Base-by-base conservation (phyloP, 768 basidiomycete genomes). In the Filobasidium floriforme region DNA sequence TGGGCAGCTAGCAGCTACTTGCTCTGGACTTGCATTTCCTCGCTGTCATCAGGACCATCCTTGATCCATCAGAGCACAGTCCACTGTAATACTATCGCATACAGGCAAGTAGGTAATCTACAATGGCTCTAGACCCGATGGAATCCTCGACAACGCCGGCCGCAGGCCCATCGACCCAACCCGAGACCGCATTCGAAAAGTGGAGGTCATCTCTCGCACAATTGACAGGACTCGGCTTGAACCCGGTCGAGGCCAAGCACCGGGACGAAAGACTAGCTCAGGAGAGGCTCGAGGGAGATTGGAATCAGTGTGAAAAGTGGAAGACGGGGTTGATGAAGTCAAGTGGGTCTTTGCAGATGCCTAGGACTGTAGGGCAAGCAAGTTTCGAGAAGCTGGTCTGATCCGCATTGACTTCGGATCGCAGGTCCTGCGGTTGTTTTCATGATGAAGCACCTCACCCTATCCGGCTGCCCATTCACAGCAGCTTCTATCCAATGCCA, bases 371-470 rank as follows among this genome's bases (percentile, higher is more conserved):
- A 15, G 46, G 3, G 6, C 3, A 49, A 14, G 46, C 5, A 6
- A 22, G 3, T 22, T 49, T 49, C 12, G 22, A 5, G 14, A 49
- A 49, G 18, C 18, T 49, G 2, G 4, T 5, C 15, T 49, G 15
- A 18, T 49, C 22, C 46, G 46, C 46, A 49, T 49, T 49, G 5
- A 44, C 46, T 5, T 49, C 12, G 5, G 46, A 49, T 49, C 7
- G 15, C 70, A 96, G 93, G 91, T 75, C 92, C 92, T 12, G 81
- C 86, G 2, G 84, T 97, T 1, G 84, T 87, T 10, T 96, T 97
- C 80, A 90, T 99, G 88, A 82, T 92, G 43, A 88, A 91, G 73
- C 92, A 96, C 73, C 83, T 97, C n/a, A 81, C 84, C 68, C 81
- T 87, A 0, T 85, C 86, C 7, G 88, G 89, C 3, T 88, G 86